Evolutionary conservation across 192 early-diverging fungal species (phyloP).

Genomic region (Blastocladiella britannica): DNA sequence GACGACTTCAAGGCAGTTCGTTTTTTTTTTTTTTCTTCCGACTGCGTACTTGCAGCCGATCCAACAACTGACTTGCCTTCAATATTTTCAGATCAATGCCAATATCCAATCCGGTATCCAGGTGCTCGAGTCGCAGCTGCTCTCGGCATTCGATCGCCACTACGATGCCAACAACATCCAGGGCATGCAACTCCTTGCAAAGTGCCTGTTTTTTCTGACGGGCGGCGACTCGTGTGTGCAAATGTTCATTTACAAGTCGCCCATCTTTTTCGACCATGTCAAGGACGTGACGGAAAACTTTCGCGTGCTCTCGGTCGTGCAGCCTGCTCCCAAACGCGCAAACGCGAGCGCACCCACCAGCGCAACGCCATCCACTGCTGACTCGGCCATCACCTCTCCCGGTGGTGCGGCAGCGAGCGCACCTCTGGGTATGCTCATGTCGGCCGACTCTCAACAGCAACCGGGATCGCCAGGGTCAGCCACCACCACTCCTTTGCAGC

Average conservation of each 20-base stretch:
- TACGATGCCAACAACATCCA: neutral
- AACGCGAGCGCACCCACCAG: too few relatives aligned
- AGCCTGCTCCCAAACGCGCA: too few relatives aligned
- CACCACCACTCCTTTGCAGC: neutral
- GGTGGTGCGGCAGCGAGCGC: too few relatives aligned
- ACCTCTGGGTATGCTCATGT: too few relatives aligned
- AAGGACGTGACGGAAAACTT: slow-evolving; percentile 30
- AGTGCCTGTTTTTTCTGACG: slow-evolving; percentile 42
- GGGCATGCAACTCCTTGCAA: slow-evolving; percentile 28
- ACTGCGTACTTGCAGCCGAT: too few relatives aligned
- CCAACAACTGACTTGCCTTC: too few relatives aligned
- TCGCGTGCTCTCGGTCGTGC: too few relatives aligned
- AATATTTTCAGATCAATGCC: neutral
- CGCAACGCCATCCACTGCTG: too few relatives aligned
- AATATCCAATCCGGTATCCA: neutral
- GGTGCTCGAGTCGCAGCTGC: neutral
- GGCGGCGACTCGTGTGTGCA: slow-evolving; percentile 48
- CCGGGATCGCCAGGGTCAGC: too few relatives aligned
- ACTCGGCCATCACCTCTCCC: too few relatives aligned
- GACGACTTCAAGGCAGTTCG: neutral
- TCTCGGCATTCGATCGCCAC: slow-evolving; percentile 3
- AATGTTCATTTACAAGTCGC: slow-evolving; percentile 65
- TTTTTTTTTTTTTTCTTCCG: too few relatives aligned
- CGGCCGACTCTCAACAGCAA: too few relatives aligned
- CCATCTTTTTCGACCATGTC: slow-evolving; percentile 63